These are phyloP conservation scores for Dionaea muscipula DNA, from an alignment of 179 eudicot genomes.

Conservation along the genomic window DNA sequence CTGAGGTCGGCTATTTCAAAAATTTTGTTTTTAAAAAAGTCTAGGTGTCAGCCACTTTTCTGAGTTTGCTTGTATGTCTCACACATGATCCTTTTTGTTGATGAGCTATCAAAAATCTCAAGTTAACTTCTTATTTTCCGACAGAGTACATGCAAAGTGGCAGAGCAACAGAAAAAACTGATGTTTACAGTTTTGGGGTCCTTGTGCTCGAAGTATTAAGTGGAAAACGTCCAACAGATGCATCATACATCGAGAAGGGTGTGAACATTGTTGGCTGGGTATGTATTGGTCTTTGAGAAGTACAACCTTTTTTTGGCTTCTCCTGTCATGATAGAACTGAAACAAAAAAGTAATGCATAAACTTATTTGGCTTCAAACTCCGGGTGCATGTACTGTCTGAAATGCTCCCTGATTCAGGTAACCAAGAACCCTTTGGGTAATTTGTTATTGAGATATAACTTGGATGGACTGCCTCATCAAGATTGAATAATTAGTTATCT, in stretches of 20 bases:
- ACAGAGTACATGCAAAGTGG: conserved; percentile 99
- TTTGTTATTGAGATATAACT: too few relatives aligned
- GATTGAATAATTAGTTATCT: too few relatives aligned
- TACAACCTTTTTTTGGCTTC: not conserved
- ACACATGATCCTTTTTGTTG: too few relatives aligned
- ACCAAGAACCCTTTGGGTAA: too few relatives aligned
- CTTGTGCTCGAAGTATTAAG: conserved; percentile 76
- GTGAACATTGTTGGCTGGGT: conserved; percentile 98
- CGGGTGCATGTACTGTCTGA: not conserved
- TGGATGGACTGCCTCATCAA: too few relatives aligned
- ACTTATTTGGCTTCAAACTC: not conserved
- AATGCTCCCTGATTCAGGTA: not conserved
- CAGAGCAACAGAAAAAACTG: conserved; percentile 93
- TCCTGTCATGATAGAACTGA: not conserved
- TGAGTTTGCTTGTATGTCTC: too few relatives aligned
- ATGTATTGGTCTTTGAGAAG: conserved; percentile 14
- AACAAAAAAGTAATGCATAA: not conserved
- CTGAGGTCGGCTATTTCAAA: too few relatives aligned
- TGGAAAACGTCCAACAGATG: conserved; percentile 97
- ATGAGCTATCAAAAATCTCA: too few relatives aligned
- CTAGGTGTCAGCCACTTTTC: too few relatives aligned
- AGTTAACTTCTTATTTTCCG: conserved; percentile 1
- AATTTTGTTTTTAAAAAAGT: not conserved
- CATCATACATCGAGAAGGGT: conserved; percentile 95
- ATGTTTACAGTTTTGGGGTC: conserved; percentile 96